A percentile compares a stretch with the other conserved stretches of the same genome.
phyloP scores from a whole-genome alignment of 768 basidiomycete genomes.

The Filobasidium wieringae region DNA sequence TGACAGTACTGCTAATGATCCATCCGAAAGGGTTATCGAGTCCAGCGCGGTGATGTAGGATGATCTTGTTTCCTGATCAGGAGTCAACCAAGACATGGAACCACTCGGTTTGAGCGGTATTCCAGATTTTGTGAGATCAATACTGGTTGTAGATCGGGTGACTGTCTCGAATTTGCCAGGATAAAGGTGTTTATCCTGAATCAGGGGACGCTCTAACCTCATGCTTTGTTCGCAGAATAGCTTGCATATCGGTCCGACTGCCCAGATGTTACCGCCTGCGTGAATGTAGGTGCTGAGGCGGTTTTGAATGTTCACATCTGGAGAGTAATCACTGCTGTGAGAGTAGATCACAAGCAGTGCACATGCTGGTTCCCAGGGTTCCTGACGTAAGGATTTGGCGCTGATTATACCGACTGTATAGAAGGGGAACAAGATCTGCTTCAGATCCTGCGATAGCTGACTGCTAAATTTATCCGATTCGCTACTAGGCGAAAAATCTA shows the following conservation, averaged over 20 bases:
- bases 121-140: too few relatives aligned
- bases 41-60: too few relatives aligned
- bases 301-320: slow-evolving; percentile 36
- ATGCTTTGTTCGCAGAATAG: slow-evolving; percentile 43
- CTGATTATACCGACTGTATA: slow-evolving; percentile 67
- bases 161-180: too few relatives aligned
- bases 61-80: too few relatives aligned
- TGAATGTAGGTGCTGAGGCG: slow-evolving; percentile 53
- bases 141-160: too few relatives aligned
- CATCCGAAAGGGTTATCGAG: too few relatives aligned
- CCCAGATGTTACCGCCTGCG: slow-evolving; percentile 59
- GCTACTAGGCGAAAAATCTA: background rate
- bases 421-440: slow-evolving; percentile 50
- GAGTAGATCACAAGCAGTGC: slow-evolving; percentile 63
- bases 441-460: background rate
- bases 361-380: slow-evolving; percentile 68
- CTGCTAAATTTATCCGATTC: background rate
- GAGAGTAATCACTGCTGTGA: background rate
- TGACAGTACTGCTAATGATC: too few relatives aligned
- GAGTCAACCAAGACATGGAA: too few relatives aligned
- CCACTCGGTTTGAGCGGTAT: too few relatives aligned
- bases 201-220: background rate
- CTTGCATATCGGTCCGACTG: slow-evolving; percentile 49
- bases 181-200: too few relatives aligned
- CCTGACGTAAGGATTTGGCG: slow-evolving; percentile 47